Evolutionary conservation across 1,284 basidiomycete species (phyloP), one percentile per base, ranked within the genome.

Genomic region (Fomitopsis schrenkii): DNA sequence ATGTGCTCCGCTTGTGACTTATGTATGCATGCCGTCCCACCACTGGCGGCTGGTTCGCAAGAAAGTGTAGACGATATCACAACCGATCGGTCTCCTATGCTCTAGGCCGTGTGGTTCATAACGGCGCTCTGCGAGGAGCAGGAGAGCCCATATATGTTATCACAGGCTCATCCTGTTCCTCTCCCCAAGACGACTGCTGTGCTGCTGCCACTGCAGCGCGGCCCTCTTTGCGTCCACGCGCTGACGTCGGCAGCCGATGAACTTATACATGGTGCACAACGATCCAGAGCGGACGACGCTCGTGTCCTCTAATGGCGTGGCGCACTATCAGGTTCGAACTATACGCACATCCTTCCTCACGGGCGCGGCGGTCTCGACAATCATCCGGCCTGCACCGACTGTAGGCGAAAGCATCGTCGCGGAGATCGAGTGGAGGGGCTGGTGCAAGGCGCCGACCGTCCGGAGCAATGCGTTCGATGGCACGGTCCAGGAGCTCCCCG

Each of bases 201-300:
- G 30, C 48, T 15, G 28, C 14, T 1, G 48, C 45, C 19, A 26
- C 4, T 9, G 45, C 45, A 30, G 22, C 46, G 26, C n/a, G 19
- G 22, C 26, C 46, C 14, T 48, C 35, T 30, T 8, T 15, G 58
- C 8, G 41, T 45, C 53, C 42, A 19, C 28, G 55, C 53, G 55
- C 26, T 28, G 28, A 35, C 54, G 22, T 22, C 22, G 22, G 22
- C 22, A 22, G 28, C 35, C 38, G 19, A 83, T 84, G 81, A 79
- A 82, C 59, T 72, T 84, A 30, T 83, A 80, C 67, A 76, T 84
- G 59, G 68, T 79, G 14, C 80, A 78, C 19, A 80, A 83, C 67
- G 77, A 83, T 64, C 80, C 80, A 6, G 75, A 79, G 65, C 75
- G 77, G 59, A 80, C 80, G 12, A 75, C 77, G 17, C 73, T 84